phyloP scores from a whole-genome alignment of 331 rosid species.

The Acacia pycnantha region DNA sequence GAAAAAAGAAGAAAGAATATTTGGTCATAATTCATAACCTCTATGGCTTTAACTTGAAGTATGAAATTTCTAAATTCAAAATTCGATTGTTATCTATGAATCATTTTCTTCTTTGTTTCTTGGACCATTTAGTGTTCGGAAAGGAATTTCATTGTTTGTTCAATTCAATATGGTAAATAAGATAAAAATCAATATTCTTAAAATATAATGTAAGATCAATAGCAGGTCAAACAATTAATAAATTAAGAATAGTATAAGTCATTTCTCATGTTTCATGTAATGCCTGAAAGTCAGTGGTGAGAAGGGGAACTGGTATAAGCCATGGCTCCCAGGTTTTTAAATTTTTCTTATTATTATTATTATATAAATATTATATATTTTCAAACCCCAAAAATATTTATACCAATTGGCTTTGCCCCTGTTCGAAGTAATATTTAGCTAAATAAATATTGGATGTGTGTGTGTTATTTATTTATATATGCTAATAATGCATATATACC shows the following conservation, averaged over 20 bases:
- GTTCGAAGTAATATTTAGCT: neutral
- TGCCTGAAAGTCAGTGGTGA: neutral
- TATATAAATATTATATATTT: neutral
- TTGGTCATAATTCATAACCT: neutral
- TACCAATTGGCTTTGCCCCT: neutral
- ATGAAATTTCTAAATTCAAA: neutral
- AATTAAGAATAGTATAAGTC: too few species aligned
- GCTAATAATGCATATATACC: too few species aligned
- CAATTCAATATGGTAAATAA: neutral
- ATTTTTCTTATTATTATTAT: too few species aligned
- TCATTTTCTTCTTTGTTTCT: neutral
- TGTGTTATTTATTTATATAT: too few species aligned
- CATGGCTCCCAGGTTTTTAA: too few species aligned
- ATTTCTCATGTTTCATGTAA: neutral
- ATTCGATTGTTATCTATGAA: neutral
- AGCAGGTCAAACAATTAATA: neutral
- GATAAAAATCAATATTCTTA: neutral
- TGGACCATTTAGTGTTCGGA: constrained; percentile 9
- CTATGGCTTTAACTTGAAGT: neutral
- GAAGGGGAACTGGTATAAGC: too few species aligned
- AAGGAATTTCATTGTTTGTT: neutral
- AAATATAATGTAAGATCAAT: neutral
- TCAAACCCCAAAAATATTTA: neutral
- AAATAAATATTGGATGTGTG: neutral
- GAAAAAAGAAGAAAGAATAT: neutral